Conservation (phyloP, 2,329 filamentous ascomycete genomes). For the Neonectria sp. region DNA sequence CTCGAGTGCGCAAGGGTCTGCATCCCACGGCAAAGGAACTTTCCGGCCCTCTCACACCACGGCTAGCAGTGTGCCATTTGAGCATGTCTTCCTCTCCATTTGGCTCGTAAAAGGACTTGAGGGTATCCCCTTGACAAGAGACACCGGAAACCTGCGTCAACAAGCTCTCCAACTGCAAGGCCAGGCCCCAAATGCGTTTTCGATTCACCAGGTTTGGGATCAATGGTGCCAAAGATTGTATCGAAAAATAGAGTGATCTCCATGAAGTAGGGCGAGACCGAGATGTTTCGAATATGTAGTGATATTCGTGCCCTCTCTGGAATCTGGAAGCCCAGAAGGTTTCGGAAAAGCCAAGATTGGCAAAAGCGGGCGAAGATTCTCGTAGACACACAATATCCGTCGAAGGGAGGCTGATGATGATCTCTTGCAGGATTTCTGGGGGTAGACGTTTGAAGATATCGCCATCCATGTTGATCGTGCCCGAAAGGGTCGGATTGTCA, state of each 20-base stretch:
- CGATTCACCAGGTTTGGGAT: conserved; percentile 15
- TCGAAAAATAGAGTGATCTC: conserved; percentile 14
- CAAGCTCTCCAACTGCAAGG: conserved; percentile 11
- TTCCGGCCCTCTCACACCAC: neutral
- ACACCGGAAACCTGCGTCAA: conserved; percentile 12
- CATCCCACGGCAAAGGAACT: conserved; percentile 1
- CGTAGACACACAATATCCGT: conserved; percentile 15
- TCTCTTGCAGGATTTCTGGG: conserved; percentile 23
- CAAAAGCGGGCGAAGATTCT: conserved; percentile 12
- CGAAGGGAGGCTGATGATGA: conserved; percentile 13
- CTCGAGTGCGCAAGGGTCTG: conserved; percentile 11
- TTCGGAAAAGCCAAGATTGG: conserved; percentile 18
- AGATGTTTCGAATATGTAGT: conserved; percentile 24
- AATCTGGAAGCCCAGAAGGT: conserved; percentile 34
- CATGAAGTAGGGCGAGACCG: conserved; percentile 24
- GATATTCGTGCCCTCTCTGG: conserved; percentile 28
- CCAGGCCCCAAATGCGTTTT: conserved; percentile 24
- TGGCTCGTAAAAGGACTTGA: conserved; percentile 19
- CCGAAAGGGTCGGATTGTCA: neutral
- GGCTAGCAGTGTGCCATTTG: conserved; percentile 21
- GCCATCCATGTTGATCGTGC: neutral
- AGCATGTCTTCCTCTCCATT: neutral
- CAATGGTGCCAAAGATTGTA: conserved; percentile 2
- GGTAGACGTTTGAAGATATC: conserved; percentile 21
- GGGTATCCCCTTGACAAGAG: conserved; percentile 6